Conservation (phyloP, 2,329 filamentous ascomycete genomes). For the Sarocladium strictum region DNA sequence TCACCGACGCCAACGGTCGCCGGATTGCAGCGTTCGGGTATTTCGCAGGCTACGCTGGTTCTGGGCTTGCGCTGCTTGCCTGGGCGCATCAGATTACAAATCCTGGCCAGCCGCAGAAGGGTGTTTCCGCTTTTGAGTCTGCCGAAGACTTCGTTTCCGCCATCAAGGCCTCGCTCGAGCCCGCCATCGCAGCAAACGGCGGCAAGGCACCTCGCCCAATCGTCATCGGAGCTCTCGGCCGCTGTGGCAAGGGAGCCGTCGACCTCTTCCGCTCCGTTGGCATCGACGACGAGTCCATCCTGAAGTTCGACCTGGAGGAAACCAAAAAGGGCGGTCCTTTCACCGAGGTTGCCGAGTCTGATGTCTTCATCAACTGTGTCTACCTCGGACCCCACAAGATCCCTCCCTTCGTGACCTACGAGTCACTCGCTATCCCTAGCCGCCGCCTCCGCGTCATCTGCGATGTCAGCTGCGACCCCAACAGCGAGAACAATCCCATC, state of each 20-base stretch:
- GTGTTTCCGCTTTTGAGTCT: slow-evolving; percentile 8
- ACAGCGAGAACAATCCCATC: slow-evolving; percentile 59
- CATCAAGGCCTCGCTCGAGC: slow-evolving; percentile 4
- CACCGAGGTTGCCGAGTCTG: slow-evolving; percentile 63
- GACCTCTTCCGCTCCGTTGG: not conserved
- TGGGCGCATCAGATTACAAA: slow-evolving; percentile 49
- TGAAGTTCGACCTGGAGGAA: slow-evolving; percentile 69
- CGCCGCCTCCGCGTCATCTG: slow-evolving; percentile 73
- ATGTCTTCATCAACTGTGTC: slow-evolving; percentile 81
- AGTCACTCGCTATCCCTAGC: slow-evolving; percentile 49
- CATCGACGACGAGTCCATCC: slow-evolving; percentile 34
- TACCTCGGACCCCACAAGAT: slow-evolving; percentile 59
- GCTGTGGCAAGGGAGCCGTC: slow-evolving; percentile 73
- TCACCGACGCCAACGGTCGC: slow-evolving; percentile 56
- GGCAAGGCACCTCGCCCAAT: slow-evolving; percentile 63
- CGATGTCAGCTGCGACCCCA: slow-evolving; percentile 69
- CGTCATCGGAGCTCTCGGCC: slow-evolving; percentile 77
- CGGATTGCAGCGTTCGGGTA: slow-evolving; percentile 69
- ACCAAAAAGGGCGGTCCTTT: slow-evolving; percentile 68
- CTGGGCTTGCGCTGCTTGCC: slow-evolving; percentile 68
- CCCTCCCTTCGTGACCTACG: slow-evolving; percentile 67
- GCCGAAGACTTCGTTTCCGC: slow-evolving; percentile 7
- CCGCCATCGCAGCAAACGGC: slow-evolving; percentile 24
- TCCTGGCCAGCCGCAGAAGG: slow-evolving; percentile 5
- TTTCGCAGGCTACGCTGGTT: slow-evolving; percentile 67